Evolutionary conservation across 805 yeast species (phyloP).

Genomic region (Yamadazyma phyllophila): DNA sequence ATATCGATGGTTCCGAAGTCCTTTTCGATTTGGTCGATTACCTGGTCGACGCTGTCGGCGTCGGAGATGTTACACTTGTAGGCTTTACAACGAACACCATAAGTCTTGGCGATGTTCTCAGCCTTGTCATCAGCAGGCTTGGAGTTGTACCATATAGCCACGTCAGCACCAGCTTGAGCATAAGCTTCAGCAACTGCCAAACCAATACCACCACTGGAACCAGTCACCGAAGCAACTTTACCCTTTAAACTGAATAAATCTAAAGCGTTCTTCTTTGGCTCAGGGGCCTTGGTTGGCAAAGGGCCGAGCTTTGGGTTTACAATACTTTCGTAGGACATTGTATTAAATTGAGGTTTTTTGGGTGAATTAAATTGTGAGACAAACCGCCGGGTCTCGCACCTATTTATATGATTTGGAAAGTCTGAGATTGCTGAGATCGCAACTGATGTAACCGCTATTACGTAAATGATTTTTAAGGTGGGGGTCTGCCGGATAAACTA

Average conservation of each 20-base stretch:
- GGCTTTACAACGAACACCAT: constrained; percentile 62
- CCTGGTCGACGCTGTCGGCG: constrained; percentile 46
- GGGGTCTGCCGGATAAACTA: too few relatives aligned
- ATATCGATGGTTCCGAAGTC: constrained; percentile 83
- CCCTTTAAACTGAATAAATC: constrained; percentile 79
- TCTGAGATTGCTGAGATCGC: constrained; percentile 1
- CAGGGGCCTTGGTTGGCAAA: constrained; percentile 55
- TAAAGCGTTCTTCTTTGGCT: constrained; percentile 49
- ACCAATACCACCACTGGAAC: constrained; percentile 83
- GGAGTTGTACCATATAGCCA: constrained; percentile 50
- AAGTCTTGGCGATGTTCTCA: constrained; percentile 49
- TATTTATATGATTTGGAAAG: constrained; percentile 1
- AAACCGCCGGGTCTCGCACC: not conserved
- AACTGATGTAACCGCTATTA: not conserved
- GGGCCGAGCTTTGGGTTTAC: constrained; percentile 33
- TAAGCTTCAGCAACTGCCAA: constrained; percentile 76
- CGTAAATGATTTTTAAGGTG: too few relatives aligned
- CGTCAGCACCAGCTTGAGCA: constrained; percentile 85
- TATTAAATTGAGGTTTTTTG: not conserved
- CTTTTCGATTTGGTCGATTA: constrained; percentile 48
- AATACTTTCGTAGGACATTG: constrained; percentile 17
- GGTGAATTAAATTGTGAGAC: constrained; percentile 3
- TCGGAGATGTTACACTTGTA: constrained; percentile 59
- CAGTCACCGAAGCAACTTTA: constrained; percentile 81
- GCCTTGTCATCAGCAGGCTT: constrained; percentile 64